These are phyloP conservation scores for Rhizophlyctis rosea DNA, from an alignment of 192 early-diverging fungal genomes.

Conservation along the genomic window DNA sequence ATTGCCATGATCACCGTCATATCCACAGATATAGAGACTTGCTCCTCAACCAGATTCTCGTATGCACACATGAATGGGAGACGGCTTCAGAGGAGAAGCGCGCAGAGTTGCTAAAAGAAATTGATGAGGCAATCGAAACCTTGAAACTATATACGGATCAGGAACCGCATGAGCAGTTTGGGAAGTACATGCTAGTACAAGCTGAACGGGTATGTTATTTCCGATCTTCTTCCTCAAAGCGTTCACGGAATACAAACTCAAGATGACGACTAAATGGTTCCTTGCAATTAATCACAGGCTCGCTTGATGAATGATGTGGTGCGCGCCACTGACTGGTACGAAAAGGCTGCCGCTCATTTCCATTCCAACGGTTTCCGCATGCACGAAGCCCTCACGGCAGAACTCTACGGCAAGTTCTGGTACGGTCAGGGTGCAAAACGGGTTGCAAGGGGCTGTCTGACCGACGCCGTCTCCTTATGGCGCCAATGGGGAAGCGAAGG, in stretches of 20 bases:
- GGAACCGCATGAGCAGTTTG: conserved; percentile 8
- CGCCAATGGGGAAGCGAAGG: conserved; percentile 39
- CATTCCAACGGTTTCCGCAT: conserved; percentile 35
- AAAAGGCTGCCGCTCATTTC: conserved; percentile 37
- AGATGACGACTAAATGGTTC: background rate
- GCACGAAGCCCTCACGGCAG: conserved; percentile 39
- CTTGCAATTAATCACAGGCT: background rate
- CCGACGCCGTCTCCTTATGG: conserved; percentile 38
- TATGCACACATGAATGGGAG: conserved; percentile 16
- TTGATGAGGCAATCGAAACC: conserved; percentile 5
- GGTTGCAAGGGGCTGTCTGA: conserved; percentile 34
- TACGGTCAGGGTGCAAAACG: conserved; percentile 24
- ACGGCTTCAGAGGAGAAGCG: background rate
- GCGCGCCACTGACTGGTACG: conserved; percentile 24
- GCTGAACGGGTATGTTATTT: conserved; percentile 17
- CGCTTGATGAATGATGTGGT: background rate
- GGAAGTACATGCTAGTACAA: conserved; percentile 10
- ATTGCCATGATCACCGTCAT: too few relatives aligned
- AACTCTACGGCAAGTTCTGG: conserved; percentile 40
- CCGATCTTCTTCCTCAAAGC: background rate
- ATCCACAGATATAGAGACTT: too few relatives aligned
- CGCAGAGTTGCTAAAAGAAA: conserved; percentile 1
- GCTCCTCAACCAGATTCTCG: too few relatives aligned
- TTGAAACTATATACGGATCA: conserved; percentile 6
- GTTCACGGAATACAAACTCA: background rate